Base-by-base conservation (phyloP, 2,329 filamentous ascomycete species). In the Macroventuria anomochaeta region DNA sequence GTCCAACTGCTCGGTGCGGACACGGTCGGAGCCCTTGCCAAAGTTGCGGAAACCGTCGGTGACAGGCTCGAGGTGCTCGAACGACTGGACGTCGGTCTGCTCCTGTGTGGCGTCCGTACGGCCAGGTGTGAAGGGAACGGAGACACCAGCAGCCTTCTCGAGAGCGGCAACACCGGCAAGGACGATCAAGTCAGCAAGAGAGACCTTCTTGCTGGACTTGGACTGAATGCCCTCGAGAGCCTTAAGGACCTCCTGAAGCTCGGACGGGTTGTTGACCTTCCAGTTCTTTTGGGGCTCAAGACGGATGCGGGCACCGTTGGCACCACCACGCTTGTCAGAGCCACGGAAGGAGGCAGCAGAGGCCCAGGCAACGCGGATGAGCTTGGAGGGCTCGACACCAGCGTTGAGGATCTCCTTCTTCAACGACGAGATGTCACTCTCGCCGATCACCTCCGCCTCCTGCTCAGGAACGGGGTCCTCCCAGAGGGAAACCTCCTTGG, bases 1-100 rank as follows among this genome's bases (percentile, higher is more conserved):
- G 17, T 92, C 82, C 69, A 85, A 81, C 65, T 89, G 83, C 77
- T 93, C 89, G 6, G 85, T 82, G 62, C 80, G 81, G 26, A 86
- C 86, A 34, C 86, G 85, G 1, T 75, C 55, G 3, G 81, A 85
- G 1, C 83, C 83, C 61, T 83, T 79, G 67, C 88, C 88, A 70
- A 89, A 91, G 82, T 89, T 92, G 70, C 89, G 88, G 88, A 93
- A 92, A 5, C 87, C 88, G 59, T 93, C 89, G n/a, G 82, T 83
- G 25, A 78, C 62, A 1, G 89, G 88, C 79, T 91, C 83, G 23
- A 93, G 83, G 76, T 88, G 80, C 53, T 71, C 71, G 69, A 90
- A 86, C 1, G 86, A 85, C 60, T 83, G 69, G 17, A 81, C 76
- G 50, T 93, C 89, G 6, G 89, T 92, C 76, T 90, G 81, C 68